Evolutionary conservation across 345 rosid genomes (phyloP).

Genomic region (Eucalyptus regnans): DNA sequence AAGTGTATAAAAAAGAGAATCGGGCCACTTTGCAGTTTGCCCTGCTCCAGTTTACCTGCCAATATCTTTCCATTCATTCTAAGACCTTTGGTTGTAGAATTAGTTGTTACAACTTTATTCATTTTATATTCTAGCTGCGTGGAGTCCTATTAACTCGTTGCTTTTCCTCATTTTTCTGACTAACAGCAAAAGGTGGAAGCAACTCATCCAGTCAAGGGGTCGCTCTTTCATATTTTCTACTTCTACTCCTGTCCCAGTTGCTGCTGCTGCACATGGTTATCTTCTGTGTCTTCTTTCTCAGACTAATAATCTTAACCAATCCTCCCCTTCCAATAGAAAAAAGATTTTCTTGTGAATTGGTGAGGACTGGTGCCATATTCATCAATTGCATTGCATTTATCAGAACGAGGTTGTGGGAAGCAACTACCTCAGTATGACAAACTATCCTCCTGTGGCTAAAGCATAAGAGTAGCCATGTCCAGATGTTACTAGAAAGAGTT

Average conservation of each 20-base stretch:
- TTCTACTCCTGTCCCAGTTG: conserved; percentile 64
- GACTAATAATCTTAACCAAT: neutral
- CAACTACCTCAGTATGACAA: neutral
- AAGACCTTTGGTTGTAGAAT: neutral
- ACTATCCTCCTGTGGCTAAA: neutral
- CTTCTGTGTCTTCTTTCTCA: neutral
- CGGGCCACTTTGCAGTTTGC: neutral
- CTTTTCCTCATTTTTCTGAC: neutral
- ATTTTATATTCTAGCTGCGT: neutral
- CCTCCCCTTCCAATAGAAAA: neutral
- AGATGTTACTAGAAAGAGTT: neutral
- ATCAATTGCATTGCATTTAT: neutral
- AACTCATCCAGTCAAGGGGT: conserved; percentile 80
- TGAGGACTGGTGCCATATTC: neutral
- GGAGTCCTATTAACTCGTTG: neutral
- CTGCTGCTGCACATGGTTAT: conserved; percentile 81
- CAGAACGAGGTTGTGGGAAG: neutral
- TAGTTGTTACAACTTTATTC: neutral
- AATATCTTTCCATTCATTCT: neutral
- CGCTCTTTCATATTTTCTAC: conserved; percentile 93
- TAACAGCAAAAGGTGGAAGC: conserved; percentile 84
- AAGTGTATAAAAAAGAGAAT: neutral
- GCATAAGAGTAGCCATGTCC: neutral
- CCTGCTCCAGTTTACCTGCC: neutral
- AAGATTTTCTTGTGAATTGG: neutral